Conservation (phyloP, 129 eudicot species). For the Rutidosis leptorrhynchoides region DNA sequence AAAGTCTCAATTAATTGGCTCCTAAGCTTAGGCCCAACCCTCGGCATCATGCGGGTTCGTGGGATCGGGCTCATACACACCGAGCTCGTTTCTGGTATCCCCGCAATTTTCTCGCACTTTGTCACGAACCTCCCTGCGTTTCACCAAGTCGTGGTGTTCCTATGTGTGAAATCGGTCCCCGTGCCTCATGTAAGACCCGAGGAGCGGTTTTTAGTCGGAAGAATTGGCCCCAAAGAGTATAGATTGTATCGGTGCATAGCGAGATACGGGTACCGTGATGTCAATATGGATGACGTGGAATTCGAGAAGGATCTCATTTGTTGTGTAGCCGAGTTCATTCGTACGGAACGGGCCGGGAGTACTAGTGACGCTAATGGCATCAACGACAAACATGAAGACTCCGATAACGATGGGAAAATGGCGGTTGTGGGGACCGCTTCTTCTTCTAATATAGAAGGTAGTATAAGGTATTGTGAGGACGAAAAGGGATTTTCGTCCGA, state of each 20-base stretch:
- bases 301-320: constrained; percentile 82
- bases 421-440: constrained; percentile 58
- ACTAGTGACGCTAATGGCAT: background rate
- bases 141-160: constrained; percentile 70
- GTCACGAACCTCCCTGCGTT: constrained; percentile 89
- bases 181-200: constrained; percentile 83
- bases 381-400: constrained; percentile 23
- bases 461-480: constrained; percentile 40
- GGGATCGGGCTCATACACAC: constrained; percentile 83
- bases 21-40: constrained; percentile 56
- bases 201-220: constrained; percentile 76
- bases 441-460: constrained; percentile 37
- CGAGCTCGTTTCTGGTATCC: constrained; percentile 80
- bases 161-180: constrained; percentile 77
- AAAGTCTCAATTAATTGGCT: constrained; percentile 82
- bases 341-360: constrained; percentile 40
- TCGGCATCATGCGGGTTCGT: constrained; percentile 72
- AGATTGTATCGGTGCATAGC: constrained; percentile 74
- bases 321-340: constrained; percentile 69
- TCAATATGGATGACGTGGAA: constrained; percentile 56
- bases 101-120: constrained; percentile 81
- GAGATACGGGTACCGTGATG: constrained; percentile 74
- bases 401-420: constrained; percentile 52
- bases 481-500: constrained; percentile 22
- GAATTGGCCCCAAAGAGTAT: constrained; percentile 73